A percentile compares a stretch with the other conserved stretches of the same genome.
These are phyloP conservation scores for Gryganskiella cystojenkinii DNA, from an alignment of 192 early-diverging fungal genomes.

Conservation along the genomic window DNA sequence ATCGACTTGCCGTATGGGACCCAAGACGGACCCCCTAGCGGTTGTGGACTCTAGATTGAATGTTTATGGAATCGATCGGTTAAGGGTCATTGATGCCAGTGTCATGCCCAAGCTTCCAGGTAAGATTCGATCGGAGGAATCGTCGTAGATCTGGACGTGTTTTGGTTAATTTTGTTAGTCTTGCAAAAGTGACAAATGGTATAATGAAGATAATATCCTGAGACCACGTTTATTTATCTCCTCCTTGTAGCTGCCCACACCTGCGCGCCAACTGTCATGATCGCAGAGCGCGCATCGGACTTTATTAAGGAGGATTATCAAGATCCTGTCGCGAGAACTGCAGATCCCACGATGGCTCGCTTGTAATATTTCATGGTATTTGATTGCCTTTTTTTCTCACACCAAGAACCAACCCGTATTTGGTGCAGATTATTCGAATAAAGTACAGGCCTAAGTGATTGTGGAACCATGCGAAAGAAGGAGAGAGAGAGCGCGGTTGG, in stretches of 20 bases:
- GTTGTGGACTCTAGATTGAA: conserved; percentile 13
- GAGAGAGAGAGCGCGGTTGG: no score
- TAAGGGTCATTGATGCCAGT: conserved; percentile 30
- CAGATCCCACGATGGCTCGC: no score
- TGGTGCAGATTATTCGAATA: no score
- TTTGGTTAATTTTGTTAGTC: neutral
- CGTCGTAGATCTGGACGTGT: no score
- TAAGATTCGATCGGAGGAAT: conserved; percentile 1
- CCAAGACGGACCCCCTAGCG: conserved; percentile 8
- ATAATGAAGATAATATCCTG: neutral
- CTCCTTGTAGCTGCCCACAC: conserved; percentile 12
- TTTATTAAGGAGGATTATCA: conserved; percentile 23
- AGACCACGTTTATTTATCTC: neutral
- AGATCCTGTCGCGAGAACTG: no score
- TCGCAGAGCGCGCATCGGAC: conserved; percentile 23
- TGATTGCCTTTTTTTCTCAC: no score
- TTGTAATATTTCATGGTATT: no score
- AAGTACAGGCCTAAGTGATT: no score
- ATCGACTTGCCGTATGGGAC: conserved; percentile 31
- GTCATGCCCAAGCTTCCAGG: conserved; percentile 24
- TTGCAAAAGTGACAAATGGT: neutral
- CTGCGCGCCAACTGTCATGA: conserved; percentile 22
- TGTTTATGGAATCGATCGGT: conserved; percentile 16
- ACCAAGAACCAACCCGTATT: no score
- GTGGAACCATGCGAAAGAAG: no score